These are phyloP conservation scores for Didymella pomorum DNA, from an alignment of 2,329 filamentous ascomycete species.

Conservation along the genomic window DNA sequence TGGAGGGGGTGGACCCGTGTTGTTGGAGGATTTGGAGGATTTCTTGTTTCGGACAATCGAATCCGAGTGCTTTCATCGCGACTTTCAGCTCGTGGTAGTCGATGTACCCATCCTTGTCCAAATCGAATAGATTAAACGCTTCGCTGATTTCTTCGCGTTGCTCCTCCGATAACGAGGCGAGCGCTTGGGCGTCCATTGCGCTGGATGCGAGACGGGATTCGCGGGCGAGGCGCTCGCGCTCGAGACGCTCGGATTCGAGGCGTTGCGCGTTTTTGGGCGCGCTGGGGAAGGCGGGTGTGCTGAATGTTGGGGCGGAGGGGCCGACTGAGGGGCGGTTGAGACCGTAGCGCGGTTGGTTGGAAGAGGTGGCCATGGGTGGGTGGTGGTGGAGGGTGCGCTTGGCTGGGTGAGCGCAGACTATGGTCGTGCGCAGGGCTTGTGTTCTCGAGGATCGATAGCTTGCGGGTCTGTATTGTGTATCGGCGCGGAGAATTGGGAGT, in stretches of 20 bases:
- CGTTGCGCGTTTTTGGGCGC: constrained; percentile 53
- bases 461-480: neutral
- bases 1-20: constrained; percentile 63
- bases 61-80: constrained; percentile 92
- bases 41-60: constrained; percentile 86
- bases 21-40: constrained; percentile 81
- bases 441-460: neutral
- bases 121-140: constrained; percentile 96
- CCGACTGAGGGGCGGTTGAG: constrained; percentile 51
- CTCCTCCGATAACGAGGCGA: constrained; percentile 77
- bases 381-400: constrained; percentile 22
- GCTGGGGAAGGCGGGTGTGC: constrained; percentile 51
- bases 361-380: constrained; percentile 60
- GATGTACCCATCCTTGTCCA: constrained; percentile 91
- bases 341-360: constrained; percentile 63
- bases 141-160: constrained; percentile 93
- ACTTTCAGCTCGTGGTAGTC: constrained; percentile 99
- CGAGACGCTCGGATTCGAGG: constrained; percentile 52
- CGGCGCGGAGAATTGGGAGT: neutral
- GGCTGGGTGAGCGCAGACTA: neutral
- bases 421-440: neutral
- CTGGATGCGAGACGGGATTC: constrained; percentile 38
- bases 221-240: constrained; percentile 54
- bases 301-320: constrained; percentile 33
- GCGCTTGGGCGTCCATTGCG: constrained; percentile 55